Evolutionary conservation across 208 protist species (phyloP).

Genomic region (Crithidia mellificae): DNA sequence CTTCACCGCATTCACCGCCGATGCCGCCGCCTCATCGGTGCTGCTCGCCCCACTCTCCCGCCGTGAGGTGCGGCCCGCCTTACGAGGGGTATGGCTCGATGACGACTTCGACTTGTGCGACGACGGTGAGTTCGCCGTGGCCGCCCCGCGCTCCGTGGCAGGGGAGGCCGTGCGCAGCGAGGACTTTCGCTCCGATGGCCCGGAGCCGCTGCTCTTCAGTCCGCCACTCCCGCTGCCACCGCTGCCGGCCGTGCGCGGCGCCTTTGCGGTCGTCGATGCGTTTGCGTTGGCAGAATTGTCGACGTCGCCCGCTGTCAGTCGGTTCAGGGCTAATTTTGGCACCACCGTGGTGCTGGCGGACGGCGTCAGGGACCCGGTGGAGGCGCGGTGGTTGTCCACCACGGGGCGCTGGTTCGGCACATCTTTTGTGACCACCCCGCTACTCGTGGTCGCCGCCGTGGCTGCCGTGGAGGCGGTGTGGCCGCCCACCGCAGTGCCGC

Average conservation of each 20-base stretch:
- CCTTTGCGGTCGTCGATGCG: not conserved
- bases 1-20: not conserved
- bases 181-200: not conserved
- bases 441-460: not conserved
- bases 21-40: not conserved
- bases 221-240: not conserved
- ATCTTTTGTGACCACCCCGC: slow-evolving; percentile 3
- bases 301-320: too few relatives aligned
- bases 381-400: slow-evolving; percentile 2
- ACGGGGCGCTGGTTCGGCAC: not conserved
- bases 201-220: not conserved
- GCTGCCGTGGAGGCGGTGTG: not conserved
- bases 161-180: slow-evolving; percentile 3
- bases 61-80: not conserved
- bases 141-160: not conserved
- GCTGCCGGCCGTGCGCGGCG: not conserved
- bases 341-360: not conserved
- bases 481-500: not conserved
- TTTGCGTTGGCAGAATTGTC: not conserved
- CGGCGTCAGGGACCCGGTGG: not conserved
- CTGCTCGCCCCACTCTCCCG: not conserved
- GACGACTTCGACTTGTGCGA: not conserved
- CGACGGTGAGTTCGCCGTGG: not conserved
- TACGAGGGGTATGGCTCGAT: slow-evolving; percentile 10
- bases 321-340: slow-evolving; percentile 10